Base-by-base conservation (phyloP, 2,329 filamentous ascomycete species). In the Colletotrichum phormii region DNA sequence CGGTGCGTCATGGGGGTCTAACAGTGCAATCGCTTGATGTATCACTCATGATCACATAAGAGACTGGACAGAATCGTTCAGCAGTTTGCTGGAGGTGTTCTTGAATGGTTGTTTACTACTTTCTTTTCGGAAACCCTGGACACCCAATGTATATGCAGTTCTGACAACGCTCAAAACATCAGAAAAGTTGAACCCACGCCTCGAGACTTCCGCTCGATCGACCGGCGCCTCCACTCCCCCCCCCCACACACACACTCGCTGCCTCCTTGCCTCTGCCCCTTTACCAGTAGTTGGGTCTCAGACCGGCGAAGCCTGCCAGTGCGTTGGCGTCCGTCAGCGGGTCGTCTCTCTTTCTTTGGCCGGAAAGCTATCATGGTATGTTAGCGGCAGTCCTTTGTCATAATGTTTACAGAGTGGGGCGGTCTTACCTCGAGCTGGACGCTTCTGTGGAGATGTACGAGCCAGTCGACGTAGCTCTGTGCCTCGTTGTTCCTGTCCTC, bases 401-500 rank as follows among this genome's bases (percentile, higher is more conserved):
- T 2, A 6, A 31, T 37, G 9, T 26, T 6, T 5, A 49, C n/a
- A 3, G 51, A 11, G 46, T n/a, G 24, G 18, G 15, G 13, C 2
- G 35, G 42, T 29, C 35, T 67, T 89, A 93, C 91, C 89, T 99
- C 97, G 75, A 98, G 87, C 81, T 98, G 95, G 75, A 99, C 97
- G 77, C 94, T 92, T 78, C 96, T 93, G 84, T 99, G 97, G 75
- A 98, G 89, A 82, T 98, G 94, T 71, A 99, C 97, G 79, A 99
- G 87, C 97, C 97, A 99, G 84, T 99, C 97, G 42, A 98, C 97
- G 83, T 98, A 99, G 80, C 94, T 97, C 84, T 97, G 95, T 46
- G 97, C 97, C 85, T 99, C 97, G 77, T 98, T 98, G 82, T 98
- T 98, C 76, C 97, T 90, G 80, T 99, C 97, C 84, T 99, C 97